Conservation (phyloP, 768 basidiomycete genomes). For the Naganishia vaughanmartiniae region DNA sequence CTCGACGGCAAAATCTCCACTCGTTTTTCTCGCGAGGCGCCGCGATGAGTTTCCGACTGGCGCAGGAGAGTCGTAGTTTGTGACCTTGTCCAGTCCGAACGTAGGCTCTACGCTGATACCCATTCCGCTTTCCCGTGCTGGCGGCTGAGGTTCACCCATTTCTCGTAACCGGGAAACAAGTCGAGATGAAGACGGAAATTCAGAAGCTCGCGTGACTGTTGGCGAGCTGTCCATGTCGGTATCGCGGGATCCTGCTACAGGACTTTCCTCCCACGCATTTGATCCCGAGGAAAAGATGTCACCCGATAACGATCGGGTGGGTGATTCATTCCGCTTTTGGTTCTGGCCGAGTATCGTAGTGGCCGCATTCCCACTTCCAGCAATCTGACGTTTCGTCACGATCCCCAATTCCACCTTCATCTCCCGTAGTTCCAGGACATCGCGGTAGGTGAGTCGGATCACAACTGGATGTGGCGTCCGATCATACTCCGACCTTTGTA, state of each 20-base stretch:
- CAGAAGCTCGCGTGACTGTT: conserved; percentile 6
- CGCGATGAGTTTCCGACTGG: background rate
- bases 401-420: conserved; percentile 35
- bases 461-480: conserved; percentile 35
- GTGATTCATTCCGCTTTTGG: conserved; percentile 1
- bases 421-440: conserved; percentile 34
- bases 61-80: conserved; percentile 11
- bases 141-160: conserved; percentile 30
- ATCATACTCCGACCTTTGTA: conserved; percentile 30
- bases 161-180: conserved; percentile 28
- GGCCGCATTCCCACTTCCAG: background rate
- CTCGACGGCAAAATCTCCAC: conserved; percentile 31
- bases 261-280: background rate
- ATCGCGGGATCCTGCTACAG: background rate
- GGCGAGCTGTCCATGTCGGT: too few species aligned
- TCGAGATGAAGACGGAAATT: conserved; percentile 29
- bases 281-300: background rate
- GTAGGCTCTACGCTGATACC: conserved; percentile 30
- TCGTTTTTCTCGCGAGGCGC: conserved; percentile 26
- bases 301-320: background rate
- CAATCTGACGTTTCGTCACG: conserved; percentile 28
- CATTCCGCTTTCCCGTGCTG: conserved; percentile 29
- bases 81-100: conserved; percentile 28
- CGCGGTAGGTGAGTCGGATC: conserved; percentile 31
- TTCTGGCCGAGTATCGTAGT: background rate